Evolutionary conservation across 257 asterid genomes (phyloP), one percentile per base, ranked within the genome.

Genomic region (Primulina huaijiensis): DNA sequence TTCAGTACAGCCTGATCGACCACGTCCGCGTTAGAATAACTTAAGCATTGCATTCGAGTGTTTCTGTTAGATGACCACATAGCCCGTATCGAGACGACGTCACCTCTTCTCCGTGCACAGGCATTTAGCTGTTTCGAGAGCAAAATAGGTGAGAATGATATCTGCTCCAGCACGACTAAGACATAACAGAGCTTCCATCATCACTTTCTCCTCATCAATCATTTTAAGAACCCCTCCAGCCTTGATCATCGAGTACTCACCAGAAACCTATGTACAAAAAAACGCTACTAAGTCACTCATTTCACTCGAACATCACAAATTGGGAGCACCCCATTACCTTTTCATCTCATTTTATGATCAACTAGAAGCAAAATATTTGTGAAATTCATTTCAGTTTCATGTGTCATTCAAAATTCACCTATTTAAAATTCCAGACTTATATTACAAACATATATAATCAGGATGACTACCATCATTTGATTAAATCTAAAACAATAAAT

Each of bases 121-220:
- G 85, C 83, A 78, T 72, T 84, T 82, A 61, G 78, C 99, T 57
- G 97, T 97, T 82, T 90, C 95, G 63, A 90, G 68, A 53, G 99
- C 96, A 27, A 93, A 93, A 74, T 90, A 93, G 1, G 96, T 87
- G 70, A 93, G 96, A 55, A 93, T 89, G 80, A 93, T 76, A 80
- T 90, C 95, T 6, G 98, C 98, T n/a, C 98, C 98, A 5, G 96
- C 97, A 73, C 97, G 92, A 64, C 97, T 79, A 9, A 93, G 90
- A 76, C 98, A 90, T 90, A 87, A 73, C 82, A 93, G 65, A 1
- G 96, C 87, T 83, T 93, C 98, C 92, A 93, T 77, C 96, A 92
- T 92, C 33, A 90, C 98, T 78, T 60, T 83, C 77, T 93, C 98
- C 70, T 93, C 98, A 19, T 93, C 96, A 11, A 93, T 90, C 96